These are phyloP conservation scores for Epichloe aotearoae DNA, from an alignment of 2,329 filamentous ascomycete genomes.

Conservation along the genomic window DNA sequence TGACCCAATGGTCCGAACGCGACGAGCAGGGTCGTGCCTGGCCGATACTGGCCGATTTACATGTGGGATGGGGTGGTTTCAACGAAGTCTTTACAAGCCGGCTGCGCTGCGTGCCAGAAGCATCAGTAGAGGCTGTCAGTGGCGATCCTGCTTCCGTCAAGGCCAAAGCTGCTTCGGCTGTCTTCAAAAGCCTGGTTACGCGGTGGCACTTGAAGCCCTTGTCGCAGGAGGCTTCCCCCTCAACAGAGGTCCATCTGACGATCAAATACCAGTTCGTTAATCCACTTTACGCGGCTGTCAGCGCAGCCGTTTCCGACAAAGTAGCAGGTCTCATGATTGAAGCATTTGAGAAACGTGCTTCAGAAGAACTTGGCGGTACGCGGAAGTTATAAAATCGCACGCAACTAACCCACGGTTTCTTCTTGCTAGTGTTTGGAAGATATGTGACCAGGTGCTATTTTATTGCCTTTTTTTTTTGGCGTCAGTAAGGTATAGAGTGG, in stretches of 20 bases:
- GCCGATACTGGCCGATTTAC: slow-evolving; percentile 66
- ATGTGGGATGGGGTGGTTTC: slow-evolving; percentile 73
- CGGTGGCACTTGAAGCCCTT: slow-evolving; percentile 51
- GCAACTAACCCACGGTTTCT: too few species aligned
- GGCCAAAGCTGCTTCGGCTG: slow-evolving; percentile 24
- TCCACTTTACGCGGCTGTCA: slow-evolving; percentile 74
- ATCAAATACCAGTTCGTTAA: slow-evolving; percentile 80
- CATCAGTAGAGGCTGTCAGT: slow-evolving; percentile 64
- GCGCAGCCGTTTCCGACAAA: slow-evolving; percentile 68
- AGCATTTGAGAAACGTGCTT: slow-evolving; percentile 77
- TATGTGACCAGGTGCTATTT: too few species aligned
- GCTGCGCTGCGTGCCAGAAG: slow-evolving; percentile 62
- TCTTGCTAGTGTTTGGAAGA: too few species aligned
- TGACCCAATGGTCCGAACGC: slow-evolving; percentile 58
- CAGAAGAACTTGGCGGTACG: slow-evolving; percentile 22
- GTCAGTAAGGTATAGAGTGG: too few species aligned
- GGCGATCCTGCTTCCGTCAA: slow-evolving; percentile 38
- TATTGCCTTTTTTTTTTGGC: too few species aligned
- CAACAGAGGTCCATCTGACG: slow-evolving; percentile 59
- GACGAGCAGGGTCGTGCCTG: slow-evolving; percentile 37
- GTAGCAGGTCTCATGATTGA: slow-evolving; percentile 82
- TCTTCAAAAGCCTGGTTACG: slow-evolving; percentile 58
- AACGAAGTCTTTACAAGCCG: slow-evolving; percentile 72
- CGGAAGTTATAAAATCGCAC: background rate
- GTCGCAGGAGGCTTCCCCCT: slow-evolving; percentile 11